Base-by-base conservation (phyloP, 1,139 yeast species). In the Scheffersomyces lignicola region DNA sequence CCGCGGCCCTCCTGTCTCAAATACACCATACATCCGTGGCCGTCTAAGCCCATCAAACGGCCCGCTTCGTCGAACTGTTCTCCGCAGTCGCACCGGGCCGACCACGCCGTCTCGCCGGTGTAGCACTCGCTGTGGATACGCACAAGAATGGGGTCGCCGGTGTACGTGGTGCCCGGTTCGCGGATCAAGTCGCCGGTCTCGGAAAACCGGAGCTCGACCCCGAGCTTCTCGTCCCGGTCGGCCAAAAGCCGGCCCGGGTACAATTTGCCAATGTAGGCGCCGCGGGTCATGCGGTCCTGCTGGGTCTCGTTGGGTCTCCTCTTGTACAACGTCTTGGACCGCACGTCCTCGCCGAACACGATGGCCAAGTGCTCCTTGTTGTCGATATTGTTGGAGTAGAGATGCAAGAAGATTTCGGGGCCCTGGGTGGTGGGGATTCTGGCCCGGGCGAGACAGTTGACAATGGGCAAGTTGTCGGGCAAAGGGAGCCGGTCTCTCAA, bases 41-140 rank as follows among this genome's bases (percentile, higher is more conserved):
- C 97, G 30, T 71, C 72, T 36, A 74, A 67, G 4, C 96, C 95
- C 90, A 94, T 92, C 30, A 86, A 64, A 43, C 95, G 74, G 7
- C 97, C 98, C 1, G 98, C 97, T 60, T 94, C 97, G 60, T 92
- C 97, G 49, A 94, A 86, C 66, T 94, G 98, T 60, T 94, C 98
- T 10, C 98, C 99, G 62, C 99, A 94, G 61, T 94, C 98, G 60
- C 98, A 94, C 36, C 99, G 76, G 2, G 98, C 97, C 40, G 94
- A 81, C 97, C 98, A 94, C 9, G 97, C 97, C 1, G 97, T 92
- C 58, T 94, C 99, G 6, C 98, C 98, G 0, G 99, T 94, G 63
- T 92, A 94, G 60, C 98, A 94, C 57, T 94, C 99, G 5, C 96
- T 86, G 56, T 94, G 99, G 46, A 94, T 89, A 43, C 98, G 75